Conservation (phyloP, 1,284 basidiomycete species). For the Anthracocystis walkeri region DNA sequence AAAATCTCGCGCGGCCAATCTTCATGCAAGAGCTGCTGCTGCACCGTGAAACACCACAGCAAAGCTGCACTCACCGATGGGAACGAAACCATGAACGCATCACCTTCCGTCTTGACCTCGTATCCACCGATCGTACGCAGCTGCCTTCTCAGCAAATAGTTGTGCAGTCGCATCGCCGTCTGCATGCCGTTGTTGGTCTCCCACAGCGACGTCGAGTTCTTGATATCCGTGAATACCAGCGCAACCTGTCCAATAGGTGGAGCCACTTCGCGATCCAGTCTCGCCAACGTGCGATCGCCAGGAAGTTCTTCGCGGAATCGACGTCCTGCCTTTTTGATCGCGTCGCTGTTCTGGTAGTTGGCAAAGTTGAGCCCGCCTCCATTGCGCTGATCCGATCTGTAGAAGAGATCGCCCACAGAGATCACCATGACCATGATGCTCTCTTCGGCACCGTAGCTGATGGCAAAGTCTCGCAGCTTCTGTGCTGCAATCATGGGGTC, state of each 20-base stretch:
- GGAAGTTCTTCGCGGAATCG: slow-evolving; percentile 60
- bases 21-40: slow-evolving; percentile 84
- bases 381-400: slow-evolving; percentile 68
- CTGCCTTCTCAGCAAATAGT: slow-evolving; percentile 85
- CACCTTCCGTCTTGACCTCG: slow-evolving; percentile 99
- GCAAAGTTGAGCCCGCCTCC: slow-evolving; percentile 31
- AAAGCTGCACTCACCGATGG: slow-evolving; percentile 86
- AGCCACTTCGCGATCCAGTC: slow-evolving; percentile 83
- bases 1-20: slow-evolving; percentile 95
- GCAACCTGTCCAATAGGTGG: slow-evolving; percentile 90
- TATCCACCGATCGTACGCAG: slow-evolving; percentile 93
- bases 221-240: slow-evolving; percentile 97
- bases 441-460: slow-evolving; percentile 94
- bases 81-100: slow-evolving; percentile 99
- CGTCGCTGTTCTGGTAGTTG: slow-evolving; percentile 42
- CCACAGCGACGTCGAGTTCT: slow-evolving; percentile 97
- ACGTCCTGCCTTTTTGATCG: slow-evolving; percentile 57
- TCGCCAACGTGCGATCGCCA: slow-evolving; percentile 71
- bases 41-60: slow-evolving; percentile 91
- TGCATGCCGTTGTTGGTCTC: slow-evolving; percentile 97
- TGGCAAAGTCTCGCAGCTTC: slow-evolving; percentile 94
- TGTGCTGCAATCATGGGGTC: slow-evolving; percentile 98
- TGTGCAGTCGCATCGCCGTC: slow-evolving; percentile 92
- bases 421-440: slow-evolving; percentile 99
- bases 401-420: slow-evolving; percentile 83